phyloP scores from a whole-genome alignment of 225 moss, liverwort and hornwort genomes.

The Marchantia polymorpha region DNA sequence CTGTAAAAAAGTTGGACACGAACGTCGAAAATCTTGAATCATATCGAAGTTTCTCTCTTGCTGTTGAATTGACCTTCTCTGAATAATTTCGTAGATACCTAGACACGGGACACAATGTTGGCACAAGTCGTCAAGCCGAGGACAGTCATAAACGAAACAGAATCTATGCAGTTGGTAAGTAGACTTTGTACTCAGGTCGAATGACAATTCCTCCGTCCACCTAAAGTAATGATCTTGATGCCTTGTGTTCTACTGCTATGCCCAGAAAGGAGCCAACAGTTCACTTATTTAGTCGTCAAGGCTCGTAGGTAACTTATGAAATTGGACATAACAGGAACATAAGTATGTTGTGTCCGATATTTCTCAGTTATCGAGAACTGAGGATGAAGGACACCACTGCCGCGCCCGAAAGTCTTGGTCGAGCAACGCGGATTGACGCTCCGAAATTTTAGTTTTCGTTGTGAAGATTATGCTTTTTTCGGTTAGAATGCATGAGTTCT shows the following conservation, averaged over 20 bases:
- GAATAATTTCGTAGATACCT: not conserved
- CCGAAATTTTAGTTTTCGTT: not conserved
- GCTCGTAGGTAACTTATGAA: not conserved
- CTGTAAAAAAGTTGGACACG: too few species aligned
- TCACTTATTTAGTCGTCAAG: not conserved
- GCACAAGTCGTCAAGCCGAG: conserved; percentile 31
- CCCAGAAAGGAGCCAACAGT: not conserved
- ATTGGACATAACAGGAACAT: not conserved
- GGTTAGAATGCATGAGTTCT: not conserved
- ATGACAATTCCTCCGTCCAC: not conserved
- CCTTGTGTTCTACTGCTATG: not conserved
- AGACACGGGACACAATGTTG: not conserved
- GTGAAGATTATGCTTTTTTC: not conserved
- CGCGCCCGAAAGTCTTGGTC: not conserved
- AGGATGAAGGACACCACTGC: too few species aligned
- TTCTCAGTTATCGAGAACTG: not conserved
- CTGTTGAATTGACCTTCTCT: not conserved
- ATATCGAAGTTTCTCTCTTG: not conserved
- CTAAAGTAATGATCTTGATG: not conserved
- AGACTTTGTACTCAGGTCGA: not conserved
- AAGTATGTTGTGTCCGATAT: not conserved
- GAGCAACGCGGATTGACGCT: not conserved
- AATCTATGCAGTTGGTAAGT: conserved; percentile 56
- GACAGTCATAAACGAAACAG: conserved; percentile 39
- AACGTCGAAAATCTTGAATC: not conserved